Conservation (phyloP, 108 stramenopile species). For the Nannochloropsis oceanica region DNA sequence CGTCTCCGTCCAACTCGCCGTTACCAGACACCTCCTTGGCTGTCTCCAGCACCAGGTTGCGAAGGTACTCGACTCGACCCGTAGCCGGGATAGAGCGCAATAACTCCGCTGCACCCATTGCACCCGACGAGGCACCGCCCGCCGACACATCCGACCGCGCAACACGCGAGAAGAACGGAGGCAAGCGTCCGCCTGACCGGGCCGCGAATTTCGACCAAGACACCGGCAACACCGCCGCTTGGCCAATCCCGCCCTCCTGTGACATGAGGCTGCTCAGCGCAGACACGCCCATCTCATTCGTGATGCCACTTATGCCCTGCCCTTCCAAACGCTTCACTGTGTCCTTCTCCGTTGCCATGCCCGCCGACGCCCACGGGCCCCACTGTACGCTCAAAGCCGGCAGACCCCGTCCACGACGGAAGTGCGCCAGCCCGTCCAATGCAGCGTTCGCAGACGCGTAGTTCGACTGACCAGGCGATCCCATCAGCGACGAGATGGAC, state of each 20-base stretch:
- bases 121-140: not conserved
- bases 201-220: not conserved
- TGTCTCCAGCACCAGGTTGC: not conserved
- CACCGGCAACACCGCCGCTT: not conserved
- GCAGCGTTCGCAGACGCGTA: conserved; percentile 11
- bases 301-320: not conserved
- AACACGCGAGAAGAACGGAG: not conserved
- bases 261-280: not conserved
- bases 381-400: conserved; percentile 11
- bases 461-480: conserved; percentile 1
- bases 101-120: not conserved
- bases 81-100: not conserved
- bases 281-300: not conserved
- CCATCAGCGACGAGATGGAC: not conserved
- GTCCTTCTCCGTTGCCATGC: not conserved
- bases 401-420: not conserved
- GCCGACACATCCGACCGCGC: not conserved
- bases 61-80: not conserved
- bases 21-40: not conserved
- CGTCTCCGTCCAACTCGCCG: not conserved
- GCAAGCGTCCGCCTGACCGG: not conserved
- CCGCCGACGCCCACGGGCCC: conserved; percentile 7
- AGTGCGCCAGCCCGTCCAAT: conserved; percentile 10
- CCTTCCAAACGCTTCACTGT: not conserved
- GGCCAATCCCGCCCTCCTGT: not conserved